phyloP scores from a whole-genome alignment of 1,284 basidiomycete species.

The Ceratobasidium sp. region DNA sequence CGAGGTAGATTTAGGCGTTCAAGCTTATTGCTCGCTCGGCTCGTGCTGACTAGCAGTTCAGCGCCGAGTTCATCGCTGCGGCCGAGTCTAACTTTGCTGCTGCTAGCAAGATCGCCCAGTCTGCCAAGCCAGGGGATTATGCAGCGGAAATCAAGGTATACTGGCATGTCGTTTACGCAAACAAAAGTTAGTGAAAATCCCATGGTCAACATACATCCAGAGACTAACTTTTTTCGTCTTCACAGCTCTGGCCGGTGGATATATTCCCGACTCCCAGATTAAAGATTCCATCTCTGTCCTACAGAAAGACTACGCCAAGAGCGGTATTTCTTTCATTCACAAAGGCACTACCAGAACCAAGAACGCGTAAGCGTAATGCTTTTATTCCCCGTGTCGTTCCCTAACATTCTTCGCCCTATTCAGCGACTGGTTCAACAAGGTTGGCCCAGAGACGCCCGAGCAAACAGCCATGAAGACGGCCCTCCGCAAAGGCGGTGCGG shows the following conservation, averaged over 20 bases:
- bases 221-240: not conserved
- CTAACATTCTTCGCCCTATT: not conserved
- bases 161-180: slow-evolving; percentile 45
- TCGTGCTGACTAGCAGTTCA: no score
- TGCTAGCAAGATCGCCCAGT: slow-evolving; percentile 1
- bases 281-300: slow-evolving; percentile 51
- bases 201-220: not conserved
- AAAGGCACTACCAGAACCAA: slow-evolving; percentile 47
- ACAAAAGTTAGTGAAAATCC: not conserved
- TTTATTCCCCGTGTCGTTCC: not conserved
- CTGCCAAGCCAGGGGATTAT: not conserved
- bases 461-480: slow-evolving; percentile 66
- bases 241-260: slow-evolving; percentile 17
- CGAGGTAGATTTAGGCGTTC: no score
- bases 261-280: slow-evolving; percentile 42
- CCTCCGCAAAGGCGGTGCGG: slow-evolving; percentile 43
- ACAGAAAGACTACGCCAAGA: slow-evolving; percentile 51
- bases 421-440: slow-evolving; percentile 44
- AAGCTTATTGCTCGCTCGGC: no score
- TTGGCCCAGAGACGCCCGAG: slow-evolving; percentile 57
- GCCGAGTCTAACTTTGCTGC: slow-evolving; percentile 19
- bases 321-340: slow-evolving; percentile 52
- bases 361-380: not conserved
- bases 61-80: slow-evolving; percentile 6
- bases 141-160: slow-evolving; percentile 39